Base-by-base conservation (phyloP, 345 rosid genomes). In the Diplotaxis tenuifolia region DNA sequence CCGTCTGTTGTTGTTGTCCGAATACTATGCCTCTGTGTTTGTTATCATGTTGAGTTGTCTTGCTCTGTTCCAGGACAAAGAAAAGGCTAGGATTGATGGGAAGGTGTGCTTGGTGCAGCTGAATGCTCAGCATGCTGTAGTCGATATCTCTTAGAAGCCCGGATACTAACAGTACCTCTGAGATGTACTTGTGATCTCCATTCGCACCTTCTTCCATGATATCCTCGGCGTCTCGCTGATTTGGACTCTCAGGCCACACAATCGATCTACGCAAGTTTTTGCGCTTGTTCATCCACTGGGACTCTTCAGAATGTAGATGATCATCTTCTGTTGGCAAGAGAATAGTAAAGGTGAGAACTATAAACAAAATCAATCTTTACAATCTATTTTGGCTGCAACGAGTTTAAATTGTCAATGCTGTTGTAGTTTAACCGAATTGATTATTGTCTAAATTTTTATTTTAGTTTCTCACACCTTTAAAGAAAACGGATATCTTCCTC, bases 111-210 rank as follows among this genome's bases (percentile, higher is more conserved):
- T 82, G 87, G 68, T 75, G 75, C 82, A 78, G 84, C 65, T 76
- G 88, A 69, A 78, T 74, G 52, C 78, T 72, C 65, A 70, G 62
- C 71, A 70, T 63, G 29, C 75, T 72, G 59, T 83, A 75, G 59
- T 82, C 92, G 61, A 87, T 78, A 68, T 87, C 83, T 42, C 67
- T 79, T 25, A 89, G 87, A 77, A 87, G 73, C 62, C 86, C 86
- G 64, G 93, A 82, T 65, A 88, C 93, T 55, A 78, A 74, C 61
- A 91, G 20, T 68, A 85, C 80, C 78, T 91, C 86, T 45, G 74
- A 80, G 56, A 88, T 85, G 83, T 88, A 91, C 76, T 79, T 72
- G 76, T 87, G 89, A 28, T 87, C 92, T 29, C 77, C 78, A 68
- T 81, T 84, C 62, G 52, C 62, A 34, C 45, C 62, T 73, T 79